phyloP scores from a whole-genome alignment of 495 filamentous ascomycete species.

The Talaromyces adpressus region DNA sequence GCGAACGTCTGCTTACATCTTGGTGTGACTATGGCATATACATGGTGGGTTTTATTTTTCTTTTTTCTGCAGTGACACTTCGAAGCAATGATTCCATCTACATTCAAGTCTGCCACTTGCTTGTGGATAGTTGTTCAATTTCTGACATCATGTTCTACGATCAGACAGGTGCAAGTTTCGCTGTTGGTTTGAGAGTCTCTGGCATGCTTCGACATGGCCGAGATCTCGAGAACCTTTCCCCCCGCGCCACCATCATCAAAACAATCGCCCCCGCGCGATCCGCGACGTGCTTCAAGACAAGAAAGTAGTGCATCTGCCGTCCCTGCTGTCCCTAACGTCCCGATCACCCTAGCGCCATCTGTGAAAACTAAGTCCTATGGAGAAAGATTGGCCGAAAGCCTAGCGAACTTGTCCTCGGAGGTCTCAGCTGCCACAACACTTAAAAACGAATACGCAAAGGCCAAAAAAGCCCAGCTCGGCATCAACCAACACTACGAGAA shows the following conservation, averaged over 20 bases:
- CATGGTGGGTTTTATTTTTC: background rate
- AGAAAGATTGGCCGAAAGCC: slow-evolving; percentile 2
- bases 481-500: slow-evolving; percentile 6
- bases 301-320: background rate
- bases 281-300: background rate
- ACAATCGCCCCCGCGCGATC: slow-evolving; percentile 1
- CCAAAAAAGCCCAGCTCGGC: background rate
- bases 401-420: background rate
- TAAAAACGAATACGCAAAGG: slow-evolving; percentile 1
- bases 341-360: slow-evolving; percentile 8
- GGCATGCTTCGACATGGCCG: background rate
- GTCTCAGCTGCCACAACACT: background rate
- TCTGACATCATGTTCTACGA: background rate
- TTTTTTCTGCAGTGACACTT: background rate
- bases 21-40: background rate
- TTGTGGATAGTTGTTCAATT: background rate
- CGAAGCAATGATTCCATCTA: background rate
- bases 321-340: background rate
- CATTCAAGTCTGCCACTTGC: background rate
- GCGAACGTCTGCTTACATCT: background rate
- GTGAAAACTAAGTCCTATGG: slow-evolving; percentile 2
- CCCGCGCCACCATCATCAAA: background rate
- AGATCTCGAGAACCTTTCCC: background rate
- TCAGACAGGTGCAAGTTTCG: background rate
- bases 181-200: background rate